Percentiles rank a stretch among this genome's conserved stretches.
These are phyloP conservation scores for Angophora floribunda DNA, from an alignment of 345 rosid genomes.

Conservation along the genomic window DNA sequence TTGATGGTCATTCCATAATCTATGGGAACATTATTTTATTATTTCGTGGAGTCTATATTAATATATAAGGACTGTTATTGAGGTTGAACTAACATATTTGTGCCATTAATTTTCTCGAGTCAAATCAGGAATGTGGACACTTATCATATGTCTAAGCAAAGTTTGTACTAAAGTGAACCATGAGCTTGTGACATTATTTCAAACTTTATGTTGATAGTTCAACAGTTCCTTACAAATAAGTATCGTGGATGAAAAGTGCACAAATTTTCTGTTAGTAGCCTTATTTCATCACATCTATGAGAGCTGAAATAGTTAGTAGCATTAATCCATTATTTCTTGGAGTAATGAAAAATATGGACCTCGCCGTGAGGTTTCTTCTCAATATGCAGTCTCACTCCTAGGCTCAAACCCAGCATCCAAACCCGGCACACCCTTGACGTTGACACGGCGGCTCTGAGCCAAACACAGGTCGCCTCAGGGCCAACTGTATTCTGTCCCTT, in stretches of 20 bases:
- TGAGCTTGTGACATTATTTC: constrained; percentile 17
- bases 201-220: not conserved
- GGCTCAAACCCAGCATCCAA: no score
- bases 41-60: not conserved
- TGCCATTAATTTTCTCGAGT: not conserved
- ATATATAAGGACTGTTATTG: not conserved
- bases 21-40: not conserved
- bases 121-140: not conserved
- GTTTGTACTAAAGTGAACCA: not conserved
- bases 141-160: not conserved
- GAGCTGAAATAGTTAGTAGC: not conserved
- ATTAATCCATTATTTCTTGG: not conserved
- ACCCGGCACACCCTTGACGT: no score
- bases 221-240: not conserved
- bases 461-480: not conserved
- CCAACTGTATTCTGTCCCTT: not conserved
- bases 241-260: not conserved
- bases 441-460: no score
- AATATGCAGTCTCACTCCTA: no score
- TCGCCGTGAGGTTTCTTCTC: no score
- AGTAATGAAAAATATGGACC: no score
- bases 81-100: not conserved
- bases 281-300: not conserved
- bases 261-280: not conserved
- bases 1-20: not conserved